Evolutionary conservation across 768 basidiomycete species (phyloP).

Genomic region (Coprinopsis sp.): DNA sequence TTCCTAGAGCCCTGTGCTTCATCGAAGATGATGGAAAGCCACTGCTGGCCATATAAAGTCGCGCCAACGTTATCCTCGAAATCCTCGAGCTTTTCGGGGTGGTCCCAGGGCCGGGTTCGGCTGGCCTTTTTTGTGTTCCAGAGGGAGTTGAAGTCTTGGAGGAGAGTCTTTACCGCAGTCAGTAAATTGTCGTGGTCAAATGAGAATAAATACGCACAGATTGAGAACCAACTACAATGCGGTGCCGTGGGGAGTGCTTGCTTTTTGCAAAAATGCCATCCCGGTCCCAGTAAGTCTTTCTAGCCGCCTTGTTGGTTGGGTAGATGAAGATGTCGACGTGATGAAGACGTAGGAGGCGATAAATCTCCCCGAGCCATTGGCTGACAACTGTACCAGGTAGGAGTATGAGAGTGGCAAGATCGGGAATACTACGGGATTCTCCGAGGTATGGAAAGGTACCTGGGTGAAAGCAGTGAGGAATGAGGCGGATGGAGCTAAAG

Average conservation of each 20-base stretch:
- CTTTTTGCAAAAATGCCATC: constrained; percentile 13
- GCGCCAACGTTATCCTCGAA: neutral
- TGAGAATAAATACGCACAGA: constrained; percentile 17
- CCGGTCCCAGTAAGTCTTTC: constrained; percentile 17
- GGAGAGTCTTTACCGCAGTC: constrained; percentile 13
- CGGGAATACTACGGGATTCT: constrained; percentile 8
- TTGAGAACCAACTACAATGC: constrained; percentile 20
- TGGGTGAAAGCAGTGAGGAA: neutral
- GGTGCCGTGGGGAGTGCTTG: constrained; percentile 6
- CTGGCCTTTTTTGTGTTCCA: neutral
- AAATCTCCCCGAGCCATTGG: constrained; percentile 21
- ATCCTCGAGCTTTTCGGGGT: neutral
- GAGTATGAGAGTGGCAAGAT: constrained; percentile 17
- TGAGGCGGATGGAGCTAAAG: neutral
- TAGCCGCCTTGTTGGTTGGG: constrained; percentile 1
- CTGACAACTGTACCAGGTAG: constrained; percentile 20
- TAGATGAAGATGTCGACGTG: constrained; percentile 25
- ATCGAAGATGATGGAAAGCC: constrained; percentile 1
- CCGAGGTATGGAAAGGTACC: constrained; percentile 12
- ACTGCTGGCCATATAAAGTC: constrained; percentile 2
- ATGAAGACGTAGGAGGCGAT: constrained; percentile 10
- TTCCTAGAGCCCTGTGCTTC: constrained; percentile 3
- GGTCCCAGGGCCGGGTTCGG: constrained; percentile 14
- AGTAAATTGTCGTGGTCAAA: neutral
- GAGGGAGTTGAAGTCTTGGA: constrained; percentile 10